phyloP scores from a whole-genome alignment of 768 basidiomycete species.

The Thelephora aurantiotincta region DNA sequence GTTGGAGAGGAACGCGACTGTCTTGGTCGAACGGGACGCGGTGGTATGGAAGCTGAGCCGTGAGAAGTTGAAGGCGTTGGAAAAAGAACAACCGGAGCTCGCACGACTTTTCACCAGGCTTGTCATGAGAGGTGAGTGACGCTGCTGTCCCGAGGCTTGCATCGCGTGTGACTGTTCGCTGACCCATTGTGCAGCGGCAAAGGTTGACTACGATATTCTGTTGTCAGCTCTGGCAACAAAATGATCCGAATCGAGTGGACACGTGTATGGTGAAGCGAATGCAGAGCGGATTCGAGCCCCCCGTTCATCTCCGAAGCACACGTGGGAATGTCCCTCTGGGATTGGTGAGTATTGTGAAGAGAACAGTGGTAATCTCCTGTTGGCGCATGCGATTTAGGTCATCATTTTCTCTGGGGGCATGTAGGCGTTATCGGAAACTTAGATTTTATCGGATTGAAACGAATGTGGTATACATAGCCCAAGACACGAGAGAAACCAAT shows the following conservation, averaged over 20 bases:
- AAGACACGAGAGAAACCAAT: too few relatives aligned
- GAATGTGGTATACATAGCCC: too few relatives aligned
- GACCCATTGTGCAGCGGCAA: constrained; percentile 32
- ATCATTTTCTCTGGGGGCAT: not conserved
- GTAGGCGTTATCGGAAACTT: too few relatives aligned
- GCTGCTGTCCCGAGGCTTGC: not conserved
- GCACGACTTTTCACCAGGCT: constrained; percentile 53
- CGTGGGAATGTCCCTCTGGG: too few relatives aligned
- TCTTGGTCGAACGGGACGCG: constrained; percentile 63
- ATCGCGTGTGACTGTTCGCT: not conserved
- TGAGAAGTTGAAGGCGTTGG: constrained; percentile 43
- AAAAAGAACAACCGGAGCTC: constrained; percentile 51
- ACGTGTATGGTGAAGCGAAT: too few relatives aligned
- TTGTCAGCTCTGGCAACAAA: constrained; percentile 40
- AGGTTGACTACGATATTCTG: constrained; percentile 49
- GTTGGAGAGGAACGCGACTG: constrained; percentile 72
- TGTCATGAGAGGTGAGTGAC: constrained; percentile 54
- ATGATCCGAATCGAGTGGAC: constrained; percentile 2
- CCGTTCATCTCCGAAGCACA: too few relatives aligned
- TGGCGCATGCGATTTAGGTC: too few relatives aligned
- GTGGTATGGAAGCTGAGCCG: constrained; percentile 71
- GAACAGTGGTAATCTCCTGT: too few relatives aligned
- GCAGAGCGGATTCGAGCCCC: too few relatives aligned
- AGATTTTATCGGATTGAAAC: too few relatives aligned
- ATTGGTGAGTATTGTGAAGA: too few relatives aligned